Conservation (phyloP, 2,329 filamentous ascomycete species). For the Calonectria fujianensis region DNA sequence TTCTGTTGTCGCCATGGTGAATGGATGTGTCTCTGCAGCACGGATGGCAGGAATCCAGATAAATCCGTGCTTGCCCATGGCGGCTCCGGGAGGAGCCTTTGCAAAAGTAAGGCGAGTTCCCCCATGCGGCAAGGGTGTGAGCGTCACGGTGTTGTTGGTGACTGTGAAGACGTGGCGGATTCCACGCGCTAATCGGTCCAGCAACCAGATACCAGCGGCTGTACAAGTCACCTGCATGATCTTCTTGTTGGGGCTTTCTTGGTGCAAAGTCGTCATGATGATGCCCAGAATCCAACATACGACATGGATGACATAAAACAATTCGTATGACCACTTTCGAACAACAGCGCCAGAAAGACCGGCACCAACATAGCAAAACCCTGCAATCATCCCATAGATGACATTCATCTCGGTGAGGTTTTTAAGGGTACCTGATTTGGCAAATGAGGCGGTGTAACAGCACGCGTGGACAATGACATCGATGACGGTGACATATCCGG, state of each 20-base stretch:
- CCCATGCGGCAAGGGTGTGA: conserved; percentile 72
- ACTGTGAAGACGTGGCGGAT: conserved; percentile 65
- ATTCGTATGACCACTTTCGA: conserved; percentile 71
- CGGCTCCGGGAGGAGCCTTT: conserved; percentile 67
- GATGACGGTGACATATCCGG: conserved; percentile 69
- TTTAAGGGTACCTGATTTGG: conserved; percentile 49
- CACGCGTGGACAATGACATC: conserved; percentile 68
- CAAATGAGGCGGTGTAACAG: conserved; percentile 66
- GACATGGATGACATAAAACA: conserved; percentile 74
- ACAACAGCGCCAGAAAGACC: conserved; percentile 65
- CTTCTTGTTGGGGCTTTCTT: conserved; percentile 66
- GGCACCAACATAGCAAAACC: conserved; percentile 66
- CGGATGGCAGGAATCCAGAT: conserved; percentile 78
- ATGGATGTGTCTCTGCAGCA: conserved; percentile 76
- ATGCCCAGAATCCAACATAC: conserved; percentile 69
- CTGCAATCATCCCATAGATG: conserved; percentile 70
- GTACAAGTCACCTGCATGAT: conserved; percentile 65
- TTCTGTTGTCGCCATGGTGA: conserved; percentile 73
- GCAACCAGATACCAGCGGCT: conserved; percentile 68
- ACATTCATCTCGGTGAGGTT: conserved; percentile 62
- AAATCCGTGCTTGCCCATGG: conserved; percentile 77
- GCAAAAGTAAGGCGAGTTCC: conserved; percentile 73
- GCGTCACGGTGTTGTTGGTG: conserved; percentile 70
- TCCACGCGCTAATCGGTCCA: conserved; percentile 71
- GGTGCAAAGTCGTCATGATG: conserved; percentile 70